Evolutionary conservation across 345 rosid genomes (phyloP).

Genomic region (Eucalyptus dawsonii): DNA sequence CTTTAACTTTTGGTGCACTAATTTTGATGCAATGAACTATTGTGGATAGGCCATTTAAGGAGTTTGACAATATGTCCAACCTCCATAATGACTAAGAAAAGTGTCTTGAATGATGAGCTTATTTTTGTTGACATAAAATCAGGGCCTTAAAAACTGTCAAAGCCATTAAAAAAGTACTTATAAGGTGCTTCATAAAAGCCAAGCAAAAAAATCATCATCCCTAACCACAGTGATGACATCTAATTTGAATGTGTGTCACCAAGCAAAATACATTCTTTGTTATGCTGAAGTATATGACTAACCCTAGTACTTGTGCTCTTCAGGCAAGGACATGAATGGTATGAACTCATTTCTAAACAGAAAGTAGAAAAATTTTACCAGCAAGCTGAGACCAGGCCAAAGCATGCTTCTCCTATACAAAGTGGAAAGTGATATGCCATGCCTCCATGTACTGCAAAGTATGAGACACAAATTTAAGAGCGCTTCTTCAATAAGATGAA

Average conservation of each 20-base stretch:
- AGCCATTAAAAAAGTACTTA: neutral
- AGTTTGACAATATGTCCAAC: neutral
- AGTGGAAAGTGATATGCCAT: slow-evolving; percentile 87
- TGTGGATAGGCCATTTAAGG: neutral
- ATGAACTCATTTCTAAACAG: neutral
- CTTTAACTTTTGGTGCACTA: neutral
- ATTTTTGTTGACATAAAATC: neutral
- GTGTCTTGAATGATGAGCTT: neutral
- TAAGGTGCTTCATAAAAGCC: neutral
- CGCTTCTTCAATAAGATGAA: neutral
- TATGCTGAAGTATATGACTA: neutral
- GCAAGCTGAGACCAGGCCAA: slow-evolving; percentile 91
- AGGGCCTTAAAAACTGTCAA: neutral
- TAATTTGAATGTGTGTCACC: neutral
- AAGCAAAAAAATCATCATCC: neutral
- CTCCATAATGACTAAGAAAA: neutral
- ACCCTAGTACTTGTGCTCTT: neutral
- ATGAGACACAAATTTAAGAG: neutral
- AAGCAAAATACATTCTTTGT: neutral
- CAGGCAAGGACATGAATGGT: neutral
- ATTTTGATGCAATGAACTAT: neutral
- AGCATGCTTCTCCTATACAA: slow-evolving; percentile 88
- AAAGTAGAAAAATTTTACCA: slow-evolving; percentile 18
- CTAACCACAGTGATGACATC: neutral
- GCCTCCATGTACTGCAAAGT: slow-evolving; percentile 84